Percentiles rank a stretch among this genome's conserved stretches.
Conservation (phyloP, 768 basidiomycete species). For the Baorangia bicolor region DNA sequence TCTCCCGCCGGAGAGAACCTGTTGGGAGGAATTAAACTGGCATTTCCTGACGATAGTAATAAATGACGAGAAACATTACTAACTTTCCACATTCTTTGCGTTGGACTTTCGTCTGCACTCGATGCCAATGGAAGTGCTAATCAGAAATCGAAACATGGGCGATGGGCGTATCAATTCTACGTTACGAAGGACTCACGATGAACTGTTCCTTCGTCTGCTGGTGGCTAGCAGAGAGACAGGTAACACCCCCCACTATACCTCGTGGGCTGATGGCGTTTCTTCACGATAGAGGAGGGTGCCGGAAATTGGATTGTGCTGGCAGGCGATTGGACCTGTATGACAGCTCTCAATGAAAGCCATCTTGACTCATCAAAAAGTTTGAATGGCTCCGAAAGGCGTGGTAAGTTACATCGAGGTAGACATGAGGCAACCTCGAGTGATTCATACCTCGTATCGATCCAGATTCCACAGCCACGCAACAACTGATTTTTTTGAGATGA, state of each 20-base stretch:
- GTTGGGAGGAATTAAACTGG: not conserved
- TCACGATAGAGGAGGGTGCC: not conserved
- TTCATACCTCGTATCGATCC: not conserved
- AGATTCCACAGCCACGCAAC: not conserved
- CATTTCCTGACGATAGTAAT: not conserved
- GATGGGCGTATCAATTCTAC: not conserved
- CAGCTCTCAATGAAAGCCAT: not conserved
- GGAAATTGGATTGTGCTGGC: not conserved
- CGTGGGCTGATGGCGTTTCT: not conserved
- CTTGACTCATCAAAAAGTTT: not conserved
- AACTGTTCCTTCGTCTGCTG: no score
- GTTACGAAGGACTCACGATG: not conserved
- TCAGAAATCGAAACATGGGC: not conserved
- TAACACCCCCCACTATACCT: no score
- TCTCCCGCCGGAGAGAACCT: not conserved
- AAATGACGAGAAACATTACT: not conserved
- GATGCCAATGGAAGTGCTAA: not conserved
- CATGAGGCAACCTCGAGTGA: not conserved
- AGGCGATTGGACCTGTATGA: no score
- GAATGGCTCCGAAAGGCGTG: not conserved
- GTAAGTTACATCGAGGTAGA: not conserved
- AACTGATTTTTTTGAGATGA: not conserved
- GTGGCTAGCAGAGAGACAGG: not conserved
- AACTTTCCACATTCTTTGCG: not conserved
- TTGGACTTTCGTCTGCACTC: not conserved